These are phyloP conservation scores for Lichina pygmaea DNA, from an alignment of 495 filamentous ascomycete genomes.

Conservation along the genomic window DNA sequence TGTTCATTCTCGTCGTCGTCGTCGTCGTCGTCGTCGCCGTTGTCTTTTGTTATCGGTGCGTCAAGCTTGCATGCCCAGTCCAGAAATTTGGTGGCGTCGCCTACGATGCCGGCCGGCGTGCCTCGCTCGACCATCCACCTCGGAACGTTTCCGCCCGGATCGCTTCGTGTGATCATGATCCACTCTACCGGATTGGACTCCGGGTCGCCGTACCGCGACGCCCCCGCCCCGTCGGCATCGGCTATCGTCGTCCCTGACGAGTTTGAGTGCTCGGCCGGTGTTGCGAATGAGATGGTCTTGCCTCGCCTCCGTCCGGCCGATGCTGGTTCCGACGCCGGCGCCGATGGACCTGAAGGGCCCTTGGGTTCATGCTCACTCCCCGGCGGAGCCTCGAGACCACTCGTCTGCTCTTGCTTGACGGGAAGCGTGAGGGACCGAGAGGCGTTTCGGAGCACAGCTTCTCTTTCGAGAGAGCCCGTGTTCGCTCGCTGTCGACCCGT, in stretches of 20 bases:
- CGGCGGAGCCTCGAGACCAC: not conserved
- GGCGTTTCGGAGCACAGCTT: slow-evolving; percentile 5
- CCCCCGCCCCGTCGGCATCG: too few relatives aligned
- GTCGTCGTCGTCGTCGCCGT: not conserved
- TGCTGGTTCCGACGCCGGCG: not conserved
- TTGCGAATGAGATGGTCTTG: slow-evolving; percentile 21
- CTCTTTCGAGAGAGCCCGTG: slow-evolving; percentile 5
- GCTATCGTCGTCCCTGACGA: slow-evolving; percentile 3
- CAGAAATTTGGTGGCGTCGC: slow-evolving; percentile 63
- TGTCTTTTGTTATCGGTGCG: slow-evolving; percentile 3
- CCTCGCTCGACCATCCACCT: slow-evolving; percentile 86
- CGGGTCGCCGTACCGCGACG: slow-evolving; percentile 9
- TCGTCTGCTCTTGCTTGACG: not conserved
- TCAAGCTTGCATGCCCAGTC: slow-evolving; percentile 48
- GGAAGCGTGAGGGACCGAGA: not conserved
- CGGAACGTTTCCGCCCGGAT: slow-evolving; percentile 79
- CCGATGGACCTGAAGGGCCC: too few relatives aligned
- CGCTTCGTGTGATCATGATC: slow-evolving; percentile 90
- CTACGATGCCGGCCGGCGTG: slow-evolving; percentile 59
- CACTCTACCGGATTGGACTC: slow-evolving; percentile 57
- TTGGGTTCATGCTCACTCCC: not conserved
- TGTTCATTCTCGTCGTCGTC: not conserved
- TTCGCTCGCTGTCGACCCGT: slow-evolving; percentile 8
- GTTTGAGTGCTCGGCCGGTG: slow-evolving; percentile 14
- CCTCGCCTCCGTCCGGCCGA: slow-evolving; percentile 13